Evolutionary conservation across 768 basidiomycete genomes (phyloP), one percentile per base, ranked within the genome.

Genomic region (Pisolithus sp.): DNA sequence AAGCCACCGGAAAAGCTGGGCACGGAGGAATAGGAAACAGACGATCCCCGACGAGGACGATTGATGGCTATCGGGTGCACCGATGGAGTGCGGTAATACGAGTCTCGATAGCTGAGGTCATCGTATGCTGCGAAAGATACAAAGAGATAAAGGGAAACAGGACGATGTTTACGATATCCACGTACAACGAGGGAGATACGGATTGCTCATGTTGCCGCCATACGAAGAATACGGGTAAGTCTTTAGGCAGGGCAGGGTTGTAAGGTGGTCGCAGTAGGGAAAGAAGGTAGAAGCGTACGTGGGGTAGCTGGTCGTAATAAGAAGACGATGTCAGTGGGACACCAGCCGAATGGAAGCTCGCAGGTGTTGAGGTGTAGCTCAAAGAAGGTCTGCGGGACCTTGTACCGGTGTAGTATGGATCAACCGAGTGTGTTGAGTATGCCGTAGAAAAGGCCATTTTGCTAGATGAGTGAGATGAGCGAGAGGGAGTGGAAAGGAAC

Each of bases 141-240:
- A 26, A 26, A 7, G 21, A 40, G 28, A 20, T 55, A 39, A 46
- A 51, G 50, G 23, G 43, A 17, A 26, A 40, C 42, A 36, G 26
- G 47, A 44, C 1, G 42, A 31, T 7, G 21, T 31, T 15, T 13
- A 20, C 4, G 15, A 28, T 43, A 47, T 57, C 34, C 20, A 52
- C 71, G 57, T 56, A 80, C 79, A 70, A 61, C 72, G 65, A 46
- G 72, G 69, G 24, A 77, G 56, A 30, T 71, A 72, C 56, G 71
- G 73, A 42, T 62, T 73, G 73, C 52, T 76, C 63, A 43, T 52
- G 57, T 54, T 58, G 36, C 65, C 65, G 5, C 69, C 71, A 62
- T 81, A 81, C 50, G 73, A 67, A 7, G 73, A 71, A 60, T 82
- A 81, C 3, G 71, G 68, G 48, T 73, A 74, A 37, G 69, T 60